phyloP scores from a whole-genome alignment of 1,139 yeast species.

The Hansenula anomala region DNA sequence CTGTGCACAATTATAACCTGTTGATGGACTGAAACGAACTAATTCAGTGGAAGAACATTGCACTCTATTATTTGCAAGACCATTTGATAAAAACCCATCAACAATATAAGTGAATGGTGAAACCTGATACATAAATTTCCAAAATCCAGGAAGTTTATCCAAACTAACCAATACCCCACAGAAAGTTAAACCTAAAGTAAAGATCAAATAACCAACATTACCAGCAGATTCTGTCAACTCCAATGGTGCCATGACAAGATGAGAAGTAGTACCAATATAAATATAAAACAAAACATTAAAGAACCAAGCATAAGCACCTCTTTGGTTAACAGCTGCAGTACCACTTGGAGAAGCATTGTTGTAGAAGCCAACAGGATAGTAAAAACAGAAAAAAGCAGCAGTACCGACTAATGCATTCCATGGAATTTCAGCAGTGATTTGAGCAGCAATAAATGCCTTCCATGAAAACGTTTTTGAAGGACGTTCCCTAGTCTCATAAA shows the following conservation, averaged over 20 bases:
- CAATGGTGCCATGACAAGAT: conserved; percentile 54
- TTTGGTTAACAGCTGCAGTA: conserved; percentile 38
- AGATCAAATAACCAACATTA: conserved; percentile 56
- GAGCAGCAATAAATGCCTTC: conserved; percentile 57
- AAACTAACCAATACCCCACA: conserved; percentile 78
- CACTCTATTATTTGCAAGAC: conserved; percentile 47
- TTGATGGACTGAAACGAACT: conserved; percentile 41
- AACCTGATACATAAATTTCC: conserved; percentile 60
- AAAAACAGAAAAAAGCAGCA: conserved; percentile 66
- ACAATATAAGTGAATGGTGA: conserved; percentile 63
- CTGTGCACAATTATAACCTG: conserved; percentile 45
- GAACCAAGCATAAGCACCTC: conserved; percentile 72
- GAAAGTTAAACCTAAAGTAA: conserved; percentile 67
- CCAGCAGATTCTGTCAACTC: conserved; percentile 75
- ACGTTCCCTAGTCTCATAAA: conserved; percentile 88
- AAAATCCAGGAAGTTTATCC: conserved; percentile 48
- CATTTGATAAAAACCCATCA: conserved; percentile 46
- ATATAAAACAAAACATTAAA: conserved; percentile 49
- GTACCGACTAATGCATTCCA: conserved; percentile 68
- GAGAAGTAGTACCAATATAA: conserved; percentile 62
- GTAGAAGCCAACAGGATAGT: conserved; percentile 75
- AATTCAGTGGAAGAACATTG: conserved; percentile 44
- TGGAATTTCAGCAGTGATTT: conserved; percentile 70
- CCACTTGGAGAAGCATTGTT: conserved; percentile 51
- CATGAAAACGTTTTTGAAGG: conserved; percentile 67